Evolutionary conservation across 2,329 filamentous ascomycete species (phyloP), one percentile per base, ranked within the genome.

Genomic region (Neurospora sp.): DNA sequence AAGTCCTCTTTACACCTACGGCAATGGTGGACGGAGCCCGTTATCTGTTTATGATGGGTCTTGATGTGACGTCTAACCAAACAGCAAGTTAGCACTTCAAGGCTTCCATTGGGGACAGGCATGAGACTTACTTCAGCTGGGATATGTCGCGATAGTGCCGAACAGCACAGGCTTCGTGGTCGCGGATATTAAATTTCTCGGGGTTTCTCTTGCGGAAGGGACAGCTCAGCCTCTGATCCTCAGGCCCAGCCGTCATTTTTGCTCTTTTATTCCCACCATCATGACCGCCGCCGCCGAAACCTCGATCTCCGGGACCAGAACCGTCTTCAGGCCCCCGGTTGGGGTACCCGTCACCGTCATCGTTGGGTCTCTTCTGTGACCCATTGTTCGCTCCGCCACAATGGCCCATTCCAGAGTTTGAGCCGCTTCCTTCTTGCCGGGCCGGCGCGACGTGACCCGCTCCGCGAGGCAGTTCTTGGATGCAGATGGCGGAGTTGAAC

Each of bases 141-240:
- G 73, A 66, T 3, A 76, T 71, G 23, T 74, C 69, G 8, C 71
- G 67, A n/a, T 71, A 74, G 2, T 62, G 57, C 65, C 72, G 73
- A 3, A 72, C 62, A 4, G 74, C 74, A 36, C 75, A 76, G 23
- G 12, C 68, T 17, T 69, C 70, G 12, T 70, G 70, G 6, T 74
- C 73, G 52, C 75, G 73, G 38, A 75, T 69, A 28, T 76, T 76
- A 69, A 76, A 76, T 67, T 67, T 73, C 66, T 72, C 66, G 15
- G 75, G 74, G 43, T 76, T 76, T 39, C 75, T 69, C 70, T 76
- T 76, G 28, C 75, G 73, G 62, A 75, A 76, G 10, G 75, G 75
- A 65, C 75, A 76, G 70, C 74, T 74, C 23, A 73, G 67, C 4
- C 68, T 52, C 57, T 70, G 65, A 6, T 41, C 68, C 6, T 52